Conservation (phyloP, 129 eudicot species). For the Cynara cardunculus region DNA sequence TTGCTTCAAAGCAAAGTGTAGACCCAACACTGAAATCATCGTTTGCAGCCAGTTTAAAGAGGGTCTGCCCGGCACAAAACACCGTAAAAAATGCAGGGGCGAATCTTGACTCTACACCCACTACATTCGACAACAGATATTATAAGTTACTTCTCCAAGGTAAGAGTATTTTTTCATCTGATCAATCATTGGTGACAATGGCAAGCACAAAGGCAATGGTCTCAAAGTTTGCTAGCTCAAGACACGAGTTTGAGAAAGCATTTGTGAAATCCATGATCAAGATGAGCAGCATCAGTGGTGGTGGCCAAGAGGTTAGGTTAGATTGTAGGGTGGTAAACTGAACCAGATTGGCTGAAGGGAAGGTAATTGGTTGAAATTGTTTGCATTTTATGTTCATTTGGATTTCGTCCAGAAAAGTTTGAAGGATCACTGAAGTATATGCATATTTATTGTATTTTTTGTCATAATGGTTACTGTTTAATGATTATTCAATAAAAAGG, state of each 20-base stretch:
- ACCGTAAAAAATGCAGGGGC: conserved; percentile 24
- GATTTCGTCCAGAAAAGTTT: no score
- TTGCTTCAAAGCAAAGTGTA: conserved; percentile 32
- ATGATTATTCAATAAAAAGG: neutral
- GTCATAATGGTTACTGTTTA: neutral
- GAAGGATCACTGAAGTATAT: no score
- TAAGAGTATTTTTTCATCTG: conserved; percentile 42
- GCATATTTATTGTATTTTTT: neutral
- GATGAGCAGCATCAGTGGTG: conserved; percentile 78
- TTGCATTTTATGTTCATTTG: neutral
- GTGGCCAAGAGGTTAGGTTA: conserved; percentile 46
- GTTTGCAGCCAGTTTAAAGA: conserved; percentile 30
- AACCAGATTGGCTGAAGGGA: neutral
- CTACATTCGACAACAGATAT: conserved; percentile 40
- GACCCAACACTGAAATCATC: conserved; percentile 31
- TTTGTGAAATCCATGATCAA: conserved; percentile 71
- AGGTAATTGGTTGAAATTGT: conserved; percentile 1
- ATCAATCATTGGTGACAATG: conserved; percentile 37
- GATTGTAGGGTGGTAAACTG: conserved; percentile 44
- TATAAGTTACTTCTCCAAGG: conserved; percentile 49
- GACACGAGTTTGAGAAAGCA: conserved; percentile 25
- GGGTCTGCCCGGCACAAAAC: conserved; percentile 27
- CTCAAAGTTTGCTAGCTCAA: conserved; percentile 37
- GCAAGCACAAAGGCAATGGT: conserved; percentile 36
- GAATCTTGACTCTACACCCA: conserved; percentile 42